These are phyloP conservation scores for Caloboletus inedulis DNA, from an alignment of 1,284 basidiomycete species.

Conservation along the genomic window DNA sequence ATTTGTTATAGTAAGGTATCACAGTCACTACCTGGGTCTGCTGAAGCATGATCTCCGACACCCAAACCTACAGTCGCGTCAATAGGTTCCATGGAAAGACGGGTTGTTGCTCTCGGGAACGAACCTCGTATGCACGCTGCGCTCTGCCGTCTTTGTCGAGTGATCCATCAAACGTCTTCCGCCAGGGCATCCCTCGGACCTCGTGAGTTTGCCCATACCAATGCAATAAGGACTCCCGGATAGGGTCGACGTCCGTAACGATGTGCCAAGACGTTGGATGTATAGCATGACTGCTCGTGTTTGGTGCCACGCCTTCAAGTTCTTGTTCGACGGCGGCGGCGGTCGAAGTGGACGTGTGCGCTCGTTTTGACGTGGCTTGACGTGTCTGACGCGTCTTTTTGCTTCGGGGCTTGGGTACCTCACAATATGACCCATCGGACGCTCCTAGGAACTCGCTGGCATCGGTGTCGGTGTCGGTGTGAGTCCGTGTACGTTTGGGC, in stretches of 20 bases:
- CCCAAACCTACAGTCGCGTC: slow-evolving; percentile 61
- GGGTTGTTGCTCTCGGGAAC: not conserved
- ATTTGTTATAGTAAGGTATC: slow-evolving; percentile 83
- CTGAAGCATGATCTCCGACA: slow-evolving; percentile 96
- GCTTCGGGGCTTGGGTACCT: slow-evolving; percentile 6
- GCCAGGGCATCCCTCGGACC: slow-evolving; percentile 82
- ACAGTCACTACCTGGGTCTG: slow-evolving; percentile 92
- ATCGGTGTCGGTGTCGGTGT: slow-evolving; percentile 10
- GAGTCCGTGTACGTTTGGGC: slow-evolving; percentile 24
- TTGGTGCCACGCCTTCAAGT: not conserved
- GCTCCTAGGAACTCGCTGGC: slow-evolving; percentile 6
- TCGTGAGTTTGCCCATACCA: slow-evolving; percentile 71
- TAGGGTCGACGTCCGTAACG: slow-evolving; percentile 32
- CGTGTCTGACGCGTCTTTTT: slow-evolving; percentile 18
- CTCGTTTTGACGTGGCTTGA: slow-evolving; percentile 15
- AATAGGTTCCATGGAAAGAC: not conserved
- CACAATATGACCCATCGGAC: slow-evolving; percentile 24
- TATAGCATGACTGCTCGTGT: not conserved
- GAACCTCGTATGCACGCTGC: slow-evolving; percentile 79
- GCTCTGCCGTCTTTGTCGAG: slow-evolving; percentile 51
- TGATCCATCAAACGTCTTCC: slow-evolving; percentile 61
- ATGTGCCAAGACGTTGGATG: slow-evolving; percentile 37
- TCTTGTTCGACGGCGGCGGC: too few relatives aligned
- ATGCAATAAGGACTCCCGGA: slow-evolving; percentile 48
- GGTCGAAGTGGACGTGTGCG: not conserved